A percentile compares a stretch with the other conserved stretches of the same genome.
These are phyloP conservation scores for Abortiporus biennis DNA, from an alignment of 1,284 basidiomycete species.

Conservation along the genomic window DNA sequence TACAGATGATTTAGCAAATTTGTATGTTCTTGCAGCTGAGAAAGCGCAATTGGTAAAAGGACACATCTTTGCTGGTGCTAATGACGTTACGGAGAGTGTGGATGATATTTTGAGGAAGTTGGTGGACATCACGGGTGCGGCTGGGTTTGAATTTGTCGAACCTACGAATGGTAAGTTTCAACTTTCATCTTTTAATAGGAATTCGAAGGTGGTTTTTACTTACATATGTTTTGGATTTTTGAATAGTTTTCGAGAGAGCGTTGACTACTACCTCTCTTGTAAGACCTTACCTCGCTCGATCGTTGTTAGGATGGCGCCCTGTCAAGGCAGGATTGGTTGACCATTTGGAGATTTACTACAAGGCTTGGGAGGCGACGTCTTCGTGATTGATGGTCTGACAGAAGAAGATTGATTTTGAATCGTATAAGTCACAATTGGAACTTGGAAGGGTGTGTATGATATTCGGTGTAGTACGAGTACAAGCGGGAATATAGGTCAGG, in stretches of 20 bases:
- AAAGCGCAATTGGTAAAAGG: conserved; percentile 32
- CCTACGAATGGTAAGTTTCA: conserved; percentile 30
- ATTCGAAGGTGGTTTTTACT: too few relatives aligned
- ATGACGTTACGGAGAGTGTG: conserved; percentile 36
- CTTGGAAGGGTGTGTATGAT: too few relatives aligned
- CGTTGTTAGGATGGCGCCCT: conserved; percentile 42
- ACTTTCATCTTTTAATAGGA: too few relatives aligned
- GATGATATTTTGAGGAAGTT: conserved; percentile 38
- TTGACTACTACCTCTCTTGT: conserved; percentile 24
- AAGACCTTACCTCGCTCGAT: conserved; percentile 38
- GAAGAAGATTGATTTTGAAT: too few relatives aligned
- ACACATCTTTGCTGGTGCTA: conserved; percentile 38
- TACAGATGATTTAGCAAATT: conserved; percentile 43
- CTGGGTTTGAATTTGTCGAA: conserved; percentile 25
- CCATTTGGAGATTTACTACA: conserved; percentile 39
- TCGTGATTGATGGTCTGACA: too few relatives aligned
- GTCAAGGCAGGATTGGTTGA: conserved; percentile 39
- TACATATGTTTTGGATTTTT: background rate
- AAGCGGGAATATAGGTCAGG: too few relatives aligned
- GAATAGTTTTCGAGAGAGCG: conserved; percentile 29
- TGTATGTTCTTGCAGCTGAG: conserved; percentile 39
- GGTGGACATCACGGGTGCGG: conserved; percentile 33
- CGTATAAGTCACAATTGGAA: too few relatives aligned
- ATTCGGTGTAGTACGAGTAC: too few relatives aligned
- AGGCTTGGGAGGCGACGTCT: conserved; percentile 31